These are phyloP conservation scores for Ustilago loliicola DNA, from an alignment of 1,284 basidiomycete species.

Conservation along the genomic window DNA sequence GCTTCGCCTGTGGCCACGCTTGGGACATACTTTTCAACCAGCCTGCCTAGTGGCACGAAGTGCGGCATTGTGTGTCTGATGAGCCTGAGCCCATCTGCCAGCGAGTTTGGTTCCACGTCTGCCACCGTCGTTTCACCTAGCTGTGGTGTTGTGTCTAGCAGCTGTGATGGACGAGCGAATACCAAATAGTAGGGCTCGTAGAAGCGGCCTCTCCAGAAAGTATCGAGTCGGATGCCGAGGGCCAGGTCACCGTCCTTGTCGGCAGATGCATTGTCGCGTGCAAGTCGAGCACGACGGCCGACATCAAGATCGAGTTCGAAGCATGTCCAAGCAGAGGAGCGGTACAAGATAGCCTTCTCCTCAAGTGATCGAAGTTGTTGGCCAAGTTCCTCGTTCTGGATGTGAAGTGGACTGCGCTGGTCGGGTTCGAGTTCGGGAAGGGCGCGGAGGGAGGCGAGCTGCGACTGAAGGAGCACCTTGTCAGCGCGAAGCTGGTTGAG, in stretches of 20 bases:
- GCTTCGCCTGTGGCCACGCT: constrained; percentile 32
- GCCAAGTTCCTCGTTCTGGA: constrained; percentile 34
- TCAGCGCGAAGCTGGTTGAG: constrained; percentile 45
- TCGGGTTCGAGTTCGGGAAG: constrained; percentile 16
- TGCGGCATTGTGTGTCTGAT: constrained; percentile 60
- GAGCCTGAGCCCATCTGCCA: constrained; percentile 34
- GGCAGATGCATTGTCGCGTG: constrained; percentile 22
- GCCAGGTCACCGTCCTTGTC: constrained; percentile 46
- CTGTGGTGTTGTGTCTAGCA: constrained; percentile 35
- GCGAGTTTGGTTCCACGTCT: constrained; percentile 24
- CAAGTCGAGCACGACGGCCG: constrained; percentile 46
- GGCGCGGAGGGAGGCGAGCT: constrained; percentile 38
- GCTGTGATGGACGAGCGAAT: constrained; percentile 49
- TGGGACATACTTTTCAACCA: constrained; percentile 50
- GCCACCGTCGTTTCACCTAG: constrained; percentile 27
- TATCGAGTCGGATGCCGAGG: constrained; percentile 55
- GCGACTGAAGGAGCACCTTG: constrained; percentile 33
- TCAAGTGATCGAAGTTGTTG: constrained; percentile 37
- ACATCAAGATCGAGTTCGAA: constrained; percentile 61
- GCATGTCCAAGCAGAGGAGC: constrained; percentile 53
- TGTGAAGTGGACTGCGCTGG: constrained; percentile 10
- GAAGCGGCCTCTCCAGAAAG: constrained; percentile 53
- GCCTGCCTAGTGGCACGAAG: constrained; percentile 48
- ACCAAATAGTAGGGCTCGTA: constrained; percentile 59
- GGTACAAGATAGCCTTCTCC: constrained; percentile 51